Percentiles rank a stretch among this genome's conserved stretches.
phyloP scores from a whole-genome alignment of 257 asterid genomes.

The Solanum gracilifrons region DNA sequence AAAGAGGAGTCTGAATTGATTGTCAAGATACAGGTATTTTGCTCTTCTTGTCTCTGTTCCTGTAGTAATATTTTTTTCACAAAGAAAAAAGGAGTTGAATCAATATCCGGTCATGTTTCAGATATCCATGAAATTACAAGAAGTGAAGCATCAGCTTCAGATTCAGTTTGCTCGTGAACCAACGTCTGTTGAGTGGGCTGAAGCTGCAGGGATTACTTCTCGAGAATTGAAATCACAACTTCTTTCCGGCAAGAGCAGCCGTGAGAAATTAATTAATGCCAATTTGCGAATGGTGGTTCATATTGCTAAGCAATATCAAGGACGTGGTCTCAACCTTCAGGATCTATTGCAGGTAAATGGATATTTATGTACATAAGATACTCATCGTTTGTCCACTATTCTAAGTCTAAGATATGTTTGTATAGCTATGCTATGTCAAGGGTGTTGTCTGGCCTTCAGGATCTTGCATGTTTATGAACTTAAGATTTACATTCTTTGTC shows the following conservation, averaged over 20 bases:
- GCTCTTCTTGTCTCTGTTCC: neutral
- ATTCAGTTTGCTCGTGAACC: slow-evolving; percentile 67
- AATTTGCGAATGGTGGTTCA: slow-evolving; percentile 87
- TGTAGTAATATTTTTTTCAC: neutral
- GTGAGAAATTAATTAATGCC: slow-evolving; percentile 76
- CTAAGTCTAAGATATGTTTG: neutral
- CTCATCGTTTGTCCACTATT: neutral
- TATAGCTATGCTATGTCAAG: neutral
- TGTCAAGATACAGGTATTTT: slow-evolving; percentile 60
- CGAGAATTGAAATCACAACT: slow-evolving; percentile 47
- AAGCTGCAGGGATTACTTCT: slow-evolving; percentile 50
- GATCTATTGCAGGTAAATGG: slow-evolving; percentile 77
- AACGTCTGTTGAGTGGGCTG: slow-evolving; percentile 76
- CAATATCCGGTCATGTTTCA: slow-evolving; percentile 13
- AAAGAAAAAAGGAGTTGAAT: neutral
- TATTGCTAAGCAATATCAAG: slow-evolving; percentile 81
- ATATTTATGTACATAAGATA: slow-evolving; percentile 5
- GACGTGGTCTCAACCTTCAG: slow-evolving; percentile 77
- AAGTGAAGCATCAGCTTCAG: slow-evolving; percentile 39
- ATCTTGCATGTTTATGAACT: neutral
- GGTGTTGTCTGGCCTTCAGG: neutral
- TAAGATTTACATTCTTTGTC: neutral
- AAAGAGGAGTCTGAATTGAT: slow-evolving; percentile 63
- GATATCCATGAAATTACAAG: slow-evolving; percentile 57
- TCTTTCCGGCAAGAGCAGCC: slow-evolving; percentile 48